Percentiles rank a stretch among this genome's conserved stretches.
phyloP scores from a whole-genome alignment of 768 basidiomycete genomes.

The Lentinula detonsa region DNA sequence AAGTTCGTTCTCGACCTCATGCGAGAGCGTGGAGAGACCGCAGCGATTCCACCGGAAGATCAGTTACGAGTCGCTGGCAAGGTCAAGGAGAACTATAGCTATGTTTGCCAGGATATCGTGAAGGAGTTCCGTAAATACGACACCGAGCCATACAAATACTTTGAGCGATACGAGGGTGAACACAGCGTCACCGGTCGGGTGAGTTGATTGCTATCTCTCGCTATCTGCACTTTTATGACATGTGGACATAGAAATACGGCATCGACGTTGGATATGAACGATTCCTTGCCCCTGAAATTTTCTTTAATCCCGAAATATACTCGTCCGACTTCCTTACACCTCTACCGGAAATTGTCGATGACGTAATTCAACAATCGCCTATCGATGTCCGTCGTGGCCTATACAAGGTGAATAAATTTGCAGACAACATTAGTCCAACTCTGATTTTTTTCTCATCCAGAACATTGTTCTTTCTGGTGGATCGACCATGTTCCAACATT shows the following conservation, averaged over 20 bases:
- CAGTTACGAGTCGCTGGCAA: conserved; percentile 86
- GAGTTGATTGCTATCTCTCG: conserved; percentile 16
- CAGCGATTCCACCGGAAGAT: conserved; percentile 90
- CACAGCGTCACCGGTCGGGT: conserved; percentile 91
- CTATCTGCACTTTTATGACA: not conserved
- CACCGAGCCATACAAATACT: conserved; percentile 90
- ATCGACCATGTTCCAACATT: conserved; percentile 99
- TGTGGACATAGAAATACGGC: conserved; percentile 70
- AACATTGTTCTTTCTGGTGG: conserved; percentile 98
- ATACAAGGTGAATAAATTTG: conserved; percentile 63
- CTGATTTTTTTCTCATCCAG: conserved; percentile 26
- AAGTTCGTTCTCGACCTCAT: conserved; percentile 95
- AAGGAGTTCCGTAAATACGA: conserved; percentile 99
- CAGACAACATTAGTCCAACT: not conserved
- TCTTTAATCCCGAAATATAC: conserved; percentile 99
- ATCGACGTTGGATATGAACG: conserved; percentile 97
- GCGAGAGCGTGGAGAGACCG: conserved; percentile 92
- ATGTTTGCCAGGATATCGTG: conserved; percentile 98
- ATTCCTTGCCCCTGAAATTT: conserved; percentile 98
- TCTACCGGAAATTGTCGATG: conserved; percentile 92
- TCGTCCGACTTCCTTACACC: conserved; percentile 97
- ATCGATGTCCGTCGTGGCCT: conserved; percentile 96
- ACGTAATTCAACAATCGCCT: conserved; percentile 91
- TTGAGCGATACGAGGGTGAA: conserved; percentile 90
- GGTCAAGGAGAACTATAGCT: conserved; percentile 97